Evolutionary conservation across 306 rosid species (phyloP).

Genomic region (Myrica gale): DNA sequence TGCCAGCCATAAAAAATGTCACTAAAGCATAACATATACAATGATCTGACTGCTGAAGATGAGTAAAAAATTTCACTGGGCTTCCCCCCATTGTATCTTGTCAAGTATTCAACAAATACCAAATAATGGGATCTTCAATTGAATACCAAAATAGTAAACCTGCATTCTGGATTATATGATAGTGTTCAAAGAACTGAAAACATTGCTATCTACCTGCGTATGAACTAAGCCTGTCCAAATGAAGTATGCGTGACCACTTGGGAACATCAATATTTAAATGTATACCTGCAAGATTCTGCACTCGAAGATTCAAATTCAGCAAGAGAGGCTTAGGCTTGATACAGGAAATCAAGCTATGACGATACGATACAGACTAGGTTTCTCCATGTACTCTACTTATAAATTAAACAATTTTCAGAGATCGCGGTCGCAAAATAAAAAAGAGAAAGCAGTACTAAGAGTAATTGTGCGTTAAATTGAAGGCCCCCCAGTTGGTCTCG

Average conservation of each 20-base stretch:
- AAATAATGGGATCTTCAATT: background rate
- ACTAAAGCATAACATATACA: background rate
- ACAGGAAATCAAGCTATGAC: background rate
- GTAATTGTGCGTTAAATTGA: background rate
- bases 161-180: background rate
- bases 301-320: constrained; percentile 32
- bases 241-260: constrained; percentile 87
- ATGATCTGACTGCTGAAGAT: background rate
- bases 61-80: background rate
- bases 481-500: background rate
- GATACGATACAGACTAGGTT: background rate
- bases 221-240: constrained; percentile 66
- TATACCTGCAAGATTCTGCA: constrained; percentile 86
- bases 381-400: background rate
- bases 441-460: background rate
- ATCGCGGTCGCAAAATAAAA: background rate
- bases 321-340: background rate
- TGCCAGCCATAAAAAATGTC: background rate
- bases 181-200: constrained; percentile 14
- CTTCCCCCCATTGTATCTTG: background rate
- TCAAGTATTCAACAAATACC: background rate
- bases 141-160: background rate
- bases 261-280: constrained; percentile 81
- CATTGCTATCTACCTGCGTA: constrained; percentile 60
- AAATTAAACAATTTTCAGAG: background rate